Conservation (phyloP, 257 asterid species). For the Scutellaria barbata region DNA sequence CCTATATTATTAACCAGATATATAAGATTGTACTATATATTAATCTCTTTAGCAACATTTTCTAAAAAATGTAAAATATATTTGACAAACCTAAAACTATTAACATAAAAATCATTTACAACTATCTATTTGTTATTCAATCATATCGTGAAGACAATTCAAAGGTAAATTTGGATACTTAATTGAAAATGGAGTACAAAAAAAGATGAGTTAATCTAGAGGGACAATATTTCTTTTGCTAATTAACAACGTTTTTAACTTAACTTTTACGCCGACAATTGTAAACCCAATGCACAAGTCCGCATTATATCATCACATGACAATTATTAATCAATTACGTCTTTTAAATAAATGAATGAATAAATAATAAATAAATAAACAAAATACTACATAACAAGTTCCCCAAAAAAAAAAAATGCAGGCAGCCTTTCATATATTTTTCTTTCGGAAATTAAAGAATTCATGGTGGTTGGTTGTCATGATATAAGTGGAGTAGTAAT, state of each 20-base stretch:
- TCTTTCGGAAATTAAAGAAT: not conserved
- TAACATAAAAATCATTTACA: too few species aligned
- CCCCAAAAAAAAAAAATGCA: not conserved
- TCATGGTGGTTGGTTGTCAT: constrained; percentile 30
- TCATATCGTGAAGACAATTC: too few species aligned
- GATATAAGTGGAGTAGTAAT: constrained; percentile 31
- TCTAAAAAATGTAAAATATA: too few species aligned
- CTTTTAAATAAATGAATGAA: too few species aligned
- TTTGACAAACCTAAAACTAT: too few species aligned
- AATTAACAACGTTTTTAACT: not conserved
- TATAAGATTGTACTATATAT: too few species aligned
- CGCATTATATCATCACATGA: not conserved
- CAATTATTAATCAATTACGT: not conserved
- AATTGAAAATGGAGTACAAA: not conserved
- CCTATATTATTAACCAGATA: too few species aligned
- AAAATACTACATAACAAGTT: too few species aligned
- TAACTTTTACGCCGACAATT: constrained; percentile 19
- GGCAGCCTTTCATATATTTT: constrained; percentile 2
- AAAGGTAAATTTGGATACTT: too few species aligned
- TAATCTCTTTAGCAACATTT: too few species aligned
- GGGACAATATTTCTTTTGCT: constrained; percentile 21
- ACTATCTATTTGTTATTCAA: too few species aligned
- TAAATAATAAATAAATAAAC: too few species aligned
- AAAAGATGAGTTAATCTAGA: not conserved
- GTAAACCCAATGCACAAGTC: constrained; percentile 1